These are phyloP conservation scores for Sporothrix inflata DNA, from an alignment of 2,329 filamentous ascomycete species.

Conservation along the genomic window DNA sequence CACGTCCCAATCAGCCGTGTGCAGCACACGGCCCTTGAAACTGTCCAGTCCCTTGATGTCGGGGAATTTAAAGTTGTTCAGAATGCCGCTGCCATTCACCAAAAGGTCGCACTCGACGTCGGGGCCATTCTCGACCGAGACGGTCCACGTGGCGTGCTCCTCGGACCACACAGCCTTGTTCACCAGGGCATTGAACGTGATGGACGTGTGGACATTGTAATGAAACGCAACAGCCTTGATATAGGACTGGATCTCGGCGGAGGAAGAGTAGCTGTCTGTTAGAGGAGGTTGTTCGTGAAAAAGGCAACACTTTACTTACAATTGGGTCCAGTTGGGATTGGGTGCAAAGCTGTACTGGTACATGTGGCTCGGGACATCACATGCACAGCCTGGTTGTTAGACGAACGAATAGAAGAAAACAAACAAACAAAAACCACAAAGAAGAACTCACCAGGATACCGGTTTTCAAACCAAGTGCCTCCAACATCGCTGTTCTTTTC, in stretches of 20 bases:
- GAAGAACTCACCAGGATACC: constrained; percentile 26
- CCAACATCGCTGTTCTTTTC: constrained; percentile 53
- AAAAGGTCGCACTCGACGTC: constrained; percentile 37
- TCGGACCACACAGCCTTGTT: constrained; percentile 7
- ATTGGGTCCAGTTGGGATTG: constrained; percentile 14
- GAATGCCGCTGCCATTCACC: constrained; percentile 49
- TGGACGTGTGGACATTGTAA: constrained; percentile 43
- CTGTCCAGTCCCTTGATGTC: constrained; percentile 26
- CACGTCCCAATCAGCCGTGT: constrained; percentile 33
- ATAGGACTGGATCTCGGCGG: constrained; percentile 35
- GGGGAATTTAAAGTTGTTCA: constrained; percentile 55
- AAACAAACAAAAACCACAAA: neutral
- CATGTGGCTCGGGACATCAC: constrained; percentile 47
- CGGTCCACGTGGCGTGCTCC: constrained; percentile 48
- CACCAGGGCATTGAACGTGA: constrained; percentile 39
- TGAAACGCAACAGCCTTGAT: constrained; percentile 40
- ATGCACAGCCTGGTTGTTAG: constrained; percentile 38
- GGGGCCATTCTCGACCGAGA: constrained; percentile 41
- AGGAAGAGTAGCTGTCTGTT: constrained; percentile 17
- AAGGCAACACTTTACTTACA: neutral
- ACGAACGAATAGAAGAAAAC: neutral
- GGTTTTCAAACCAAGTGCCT: constrained; percentile 57
- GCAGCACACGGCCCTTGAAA: constrained; percentile 29
- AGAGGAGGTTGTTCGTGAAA: neutral
- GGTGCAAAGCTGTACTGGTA: constrained; percentile 9